phyloP scores from a whole-genome alignment of 2,329 filamentous ascomycete genomes.

The Coniella vitis region DNA sequence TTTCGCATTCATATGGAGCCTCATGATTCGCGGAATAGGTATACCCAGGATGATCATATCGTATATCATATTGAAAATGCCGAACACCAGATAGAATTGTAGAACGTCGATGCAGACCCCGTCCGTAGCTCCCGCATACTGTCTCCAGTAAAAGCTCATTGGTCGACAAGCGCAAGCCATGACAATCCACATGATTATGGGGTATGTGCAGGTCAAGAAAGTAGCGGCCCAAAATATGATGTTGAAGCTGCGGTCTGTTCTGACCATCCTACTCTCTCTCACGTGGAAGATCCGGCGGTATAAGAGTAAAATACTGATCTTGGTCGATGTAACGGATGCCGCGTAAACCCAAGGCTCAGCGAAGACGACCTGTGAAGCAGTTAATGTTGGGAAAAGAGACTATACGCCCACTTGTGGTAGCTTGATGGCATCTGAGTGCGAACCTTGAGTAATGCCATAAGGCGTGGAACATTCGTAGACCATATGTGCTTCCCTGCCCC shows the following conservation, averaged over 20 bases:
- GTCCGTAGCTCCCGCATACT: slow-evolving; percentile 17
- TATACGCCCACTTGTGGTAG: too few relatives aligned
- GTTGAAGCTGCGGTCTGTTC: not conserved
- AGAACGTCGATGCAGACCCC: slow-evolving; percentile 24
- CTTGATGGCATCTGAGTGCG: not conserved
- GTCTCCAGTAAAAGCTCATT: slow-evolving; percentile 21
- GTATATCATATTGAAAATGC: slow-evolving; percentile 23
- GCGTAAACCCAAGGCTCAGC: slow-evolving; percentile 26
- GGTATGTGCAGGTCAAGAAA: slow-evolving; percentile 22
- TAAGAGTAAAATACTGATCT: slow-evolving; percentile 26
- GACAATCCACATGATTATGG: slow-evolving; percentile 20
- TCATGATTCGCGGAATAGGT: slow-evolving; percentile 24
- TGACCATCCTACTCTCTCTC: slow-evolving; percentile 21
- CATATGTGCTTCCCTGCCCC: not conserved
- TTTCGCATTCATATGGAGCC: slow-evolving; percentile 23
- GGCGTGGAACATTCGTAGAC: not conserved
- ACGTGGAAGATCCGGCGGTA: slow-evolving; percentile 27
- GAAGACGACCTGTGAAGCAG: slow-evolving; percentile 22
- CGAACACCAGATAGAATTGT: slow-evolving; percentile 22
- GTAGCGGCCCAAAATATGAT: slow-evolving; percentile 16
- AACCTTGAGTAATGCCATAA: not conserved
- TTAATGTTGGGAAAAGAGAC: not conserved
- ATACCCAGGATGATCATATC: slow-evolving; percentile 26
- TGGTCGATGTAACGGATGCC: slow-evolving; percentile 24
- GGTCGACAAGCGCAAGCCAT: slow-evolving; percentile 21